A percentile compares a stretch with the other conserved stretches of the same genome.
These are phyloP conservation scores for Aspergillus melleus DNA, from an alignment of 2,329 filamentous ascomycete genomes.

Conservation along the genomic window DNA sequence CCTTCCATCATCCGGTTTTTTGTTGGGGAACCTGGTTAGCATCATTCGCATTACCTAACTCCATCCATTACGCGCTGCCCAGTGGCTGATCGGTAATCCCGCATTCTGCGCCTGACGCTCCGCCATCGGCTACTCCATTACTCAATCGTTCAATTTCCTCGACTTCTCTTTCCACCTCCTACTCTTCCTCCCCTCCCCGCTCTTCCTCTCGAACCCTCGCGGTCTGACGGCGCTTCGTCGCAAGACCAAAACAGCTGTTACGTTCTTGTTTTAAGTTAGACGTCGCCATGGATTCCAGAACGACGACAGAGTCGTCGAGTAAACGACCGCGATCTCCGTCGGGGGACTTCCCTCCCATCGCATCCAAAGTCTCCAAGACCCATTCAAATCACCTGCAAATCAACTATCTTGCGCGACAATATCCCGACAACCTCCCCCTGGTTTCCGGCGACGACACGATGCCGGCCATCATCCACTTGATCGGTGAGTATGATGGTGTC, in stretches of 20 bases:
- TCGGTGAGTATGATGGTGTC: slow-evolving; percentile 81
- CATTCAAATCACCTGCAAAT: slow-evolving; percentile 63
- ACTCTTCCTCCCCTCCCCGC: neutral
- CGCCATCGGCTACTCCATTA: slow-evolving; percentile 24
- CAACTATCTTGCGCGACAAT: slow-evolving; percentile 66
- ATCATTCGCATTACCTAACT: slow-evolving; percentile 18
- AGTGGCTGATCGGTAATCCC: slow-evolving; percentile 20
- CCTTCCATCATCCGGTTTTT: slow-evolving; percentile 6
- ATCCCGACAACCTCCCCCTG: slow-evolving; percentile 61
- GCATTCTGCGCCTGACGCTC: slow-evolving; percentile 23
- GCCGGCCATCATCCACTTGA: slow-evolving; percentile 68
- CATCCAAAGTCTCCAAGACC: slow-evolving; percentile 56
- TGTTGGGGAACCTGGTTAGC: slow-evolving; percentile 3
- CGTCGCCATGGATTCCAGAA: slow-evolving; percentile 35
- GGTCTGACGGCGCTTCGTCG: neutral
- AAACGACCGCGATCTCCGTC: slow-evolving; percentile 50
- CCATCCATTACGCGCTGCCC: slow-evolving; percentile 13
- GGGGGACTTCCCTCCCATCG: slow-evolving; percentile 38
- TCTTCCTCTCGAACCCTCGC: neutral
- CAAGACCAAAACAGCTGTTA: neutral
- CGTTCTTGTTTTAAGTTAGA: slow-evolving; percentile 1
- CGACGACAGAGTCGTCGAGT: slow-evolving; percentile 40
- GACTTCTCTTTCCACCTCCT: slow-evolving; percentile 1
- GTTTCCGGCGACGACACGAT: slow-evolving; percentile 69
- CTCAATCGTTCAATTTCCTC: slow-evolving; percentile 15